Conservation (phyloP, 2,329 filamentous ascomycete species). For the Colletotrichum acutatum region DNA sequence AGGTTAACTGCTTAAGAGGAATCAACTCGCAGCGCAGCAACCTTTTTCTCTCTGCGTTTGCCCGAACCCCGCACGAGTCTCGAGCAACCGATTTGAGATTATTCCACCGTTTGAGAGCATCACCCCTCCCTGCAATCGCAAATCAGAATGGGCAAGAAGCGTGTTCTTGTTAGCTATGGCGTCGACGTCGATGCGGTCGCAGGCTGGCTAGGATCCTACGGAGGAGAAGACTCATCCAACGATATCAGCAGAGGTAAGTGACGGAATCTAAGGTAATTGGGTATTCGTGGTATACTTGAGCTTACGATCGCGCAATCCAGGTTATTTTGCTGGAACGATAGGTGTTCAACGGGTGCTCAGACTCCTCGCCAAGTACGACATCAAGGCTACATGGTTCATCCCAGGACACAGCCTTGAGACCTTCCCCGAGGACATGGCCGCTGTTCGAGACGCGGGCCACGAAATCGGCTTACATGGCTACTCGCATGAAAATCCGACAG, state of each 20-base stretch:
- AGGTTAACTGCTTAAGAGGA: background rate
- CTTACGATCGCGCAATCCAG: conserved; percentile 43
- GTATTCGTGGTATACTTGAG: background rate
- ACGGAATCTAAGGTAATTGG: too few species aligned
- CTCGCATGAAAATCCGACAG: conserved; percentile 77
- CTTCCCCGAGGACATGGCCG: conserved; percentile 57
- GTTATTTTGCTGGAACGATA: conserved; percentile 75
- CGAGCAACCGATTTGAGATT: background rate
- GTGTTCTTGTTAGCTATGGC: conserved; percentile 64
- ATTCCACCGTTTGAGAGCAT: background rate
- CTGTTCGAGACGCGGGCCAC: conserved; percentile 58
- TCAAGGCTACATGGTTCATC: conserved; percentile 70
- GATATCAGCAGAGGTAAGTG: conserved; percentile 74
- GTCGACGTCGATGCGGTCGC: conserved; percentile 82
- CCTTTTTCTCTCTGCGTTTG: background rate
- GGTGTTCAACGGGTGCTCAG: conserved; percentile 75
- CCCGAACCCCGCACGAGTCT: background rate
- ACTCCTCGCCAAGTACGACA: conserved; percentile 77
- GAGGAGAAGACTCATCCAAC: conserved; percentile 76
- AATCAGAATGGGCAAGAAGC: conserved; percentile 48
- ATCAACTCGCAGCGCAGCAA: background rate
- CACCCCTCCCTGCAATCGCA: background rate
- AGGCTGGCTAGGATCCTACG: conserved; percentile 81
- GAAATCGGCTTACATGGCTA: conserved; percentile 75
- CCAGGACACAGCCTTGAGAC: conserved; percentile 61